phyloP scores from a whole-genome alignment of 1,139 yeast species.

The Ogataea hybrid region DNA sequence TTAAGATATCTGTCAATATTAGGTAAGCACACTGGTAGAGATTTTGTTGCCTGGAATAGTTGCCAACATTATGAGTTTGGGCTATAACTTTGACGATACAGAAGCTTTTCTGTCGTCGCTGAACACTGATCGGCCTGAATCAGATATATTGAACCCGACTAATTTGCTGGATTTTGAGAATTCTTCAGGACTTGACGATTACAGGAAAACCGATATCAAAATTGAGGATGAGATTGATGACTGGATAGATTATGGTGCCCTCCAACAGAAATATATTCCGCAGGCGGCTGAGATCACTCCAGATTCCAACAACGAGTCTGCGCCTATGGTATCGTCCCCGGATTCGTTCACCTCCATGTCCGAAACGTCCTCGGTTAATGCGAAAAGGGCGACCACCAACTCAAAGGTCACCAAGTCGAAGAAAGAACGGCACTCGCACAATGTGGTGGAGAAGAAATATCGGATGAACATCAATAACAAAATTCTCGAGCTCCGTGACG shows the following conservation, averaged over 20 bases:
- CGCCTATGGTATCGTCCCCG: conserved; percentile 13
- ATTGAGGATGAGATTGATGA: conserved; percentile 8
- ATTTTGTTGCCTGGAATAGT: background rate
- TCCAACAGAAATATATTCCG: background rate
- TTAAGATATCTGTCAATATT: background rate
- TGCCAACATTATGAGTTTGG: conserved; percentile 14
- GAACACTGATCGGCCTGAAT: conserved; percentile 12
- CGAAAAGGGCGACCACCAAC: conserved; percentile 3
- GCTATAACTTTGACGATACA: conserved; percentile 26
- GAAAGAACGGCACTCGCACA: conserved; percentile 65
- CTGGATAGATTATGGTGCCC: conserved; percentile 10
- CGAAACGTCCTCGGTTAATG: conserved; percentile 7
- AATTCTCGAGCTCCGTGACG: conserved; percentile 62
- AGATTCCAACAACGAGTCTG: background rate
- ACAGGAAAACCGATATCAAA: background rate
- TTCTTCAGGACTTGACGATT: background rate
- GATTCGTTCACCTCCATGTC: conserved; percentile 16
- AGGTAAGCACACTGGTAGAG: background rate
- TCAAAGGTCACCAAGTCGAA: conserved; percentile 19
- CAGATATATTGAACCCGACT: background rate
- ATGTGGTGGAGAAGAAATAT: conserved; percentile 73
- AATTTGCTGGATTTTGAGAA: background rate
- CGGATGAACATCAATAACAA: conserved; percentile 71
- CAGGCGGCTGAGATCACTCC: background rate
- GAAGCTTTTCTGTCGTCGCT: conserved; percentile 24